Evolutionary conservation across 164 flowering plant species (phyloP).

Genomic region (Dillenia suffruticosa): DNA sequence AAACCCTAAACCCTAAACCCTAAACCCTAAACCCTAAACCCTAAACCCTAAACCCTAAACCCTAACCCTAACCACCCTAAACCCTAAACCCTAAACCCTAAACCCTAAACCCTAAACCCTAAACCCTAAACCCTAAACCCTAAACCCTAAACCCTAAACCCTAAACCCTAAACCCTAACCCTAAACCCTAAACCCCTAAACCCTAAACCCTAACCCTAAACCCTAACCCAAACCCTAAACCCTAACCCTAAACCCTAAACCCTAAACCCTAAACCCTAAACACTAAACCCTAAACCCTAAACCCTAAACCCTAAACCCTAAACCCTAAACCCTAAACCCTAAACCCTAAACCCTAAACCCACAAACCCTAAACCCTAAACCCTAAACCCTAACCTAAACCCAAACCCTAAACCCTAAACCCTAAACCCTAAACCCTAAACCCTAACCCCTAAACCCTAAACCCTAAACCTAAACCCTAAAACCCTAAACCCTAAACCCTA

Average conservation of each 20-base stretch:
- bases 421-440: conserved; percentile 3
- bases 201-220: not conserved
- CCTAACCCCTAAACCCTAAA: not conserved
- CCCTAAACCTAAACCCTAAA: not conserved
- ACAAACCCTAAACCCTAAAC: conserved; percentile 2
- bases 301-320: conserved; percentile 12
- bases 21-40: not conserved
- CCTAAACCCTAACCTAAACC: conserved; percentile 8
- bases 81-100: conserved; percentile 3
- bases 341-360: conserved; percentile 9
- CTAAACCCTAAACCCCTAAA: conserved; percentile 4
- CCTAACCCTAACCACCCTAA: not conserved
- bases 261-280: conserved; percentile 13
- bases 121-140: conserved; percentile 2
- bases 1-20: conserved; percentile 1
- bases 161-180: not conserved
- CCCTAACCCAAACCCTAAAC: conserved; percentile 6
- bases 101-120: not conserved
- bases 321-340: conserved; percentile 12
- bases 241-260: conserved; percentile 6
- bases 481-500: conserved; percentile 3
- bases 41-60: not conserved
- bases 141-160: not conserved
- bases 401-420: conserved; percentile 4
- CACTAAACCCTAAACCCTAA: conserved; percentile 11